phyloP scores from a whole-genome alignment of 768 basidiomycete genomes.

The Sporobolomyces pararoseus region DNA sequence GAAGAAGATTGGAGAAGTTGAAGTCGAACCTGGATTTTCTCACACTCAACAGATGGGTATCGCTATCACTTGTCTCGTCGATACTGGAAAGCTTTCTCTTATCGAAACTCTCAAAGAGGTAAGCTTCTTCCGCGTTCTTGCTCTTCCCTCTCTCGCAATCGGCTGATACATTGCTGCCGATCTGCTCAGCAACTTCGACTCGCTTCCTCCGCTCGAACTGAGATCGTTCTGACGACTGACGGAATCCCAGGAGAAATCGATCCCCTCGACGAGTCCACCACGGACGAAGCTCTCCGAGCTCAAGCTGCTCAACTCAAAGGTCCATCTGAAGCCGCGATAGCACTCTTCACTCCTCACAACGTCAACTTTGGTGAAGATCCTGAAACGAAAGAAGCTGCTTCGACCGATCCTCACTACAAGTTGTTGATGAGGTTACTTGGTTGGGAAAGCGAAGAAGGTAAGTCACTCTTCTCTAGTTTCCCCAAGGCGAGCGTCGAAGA shows the following conservation, averaged over 20 bases:
- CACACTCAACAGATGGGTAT: conserved; percentile 89
- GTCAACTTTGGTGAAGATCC: conserved; percentile 55
- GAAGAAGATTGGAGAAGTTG: conserved; percentile 58
- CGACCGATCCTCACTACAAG: conserved; percentile 73
- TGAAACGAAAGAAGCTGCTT: conserved; percentile 70
- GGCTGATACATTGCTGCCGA: no score
- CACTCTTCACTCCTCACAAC: conserved; percentile 28
- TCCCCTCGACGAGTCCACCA: conserved; percentile 37
- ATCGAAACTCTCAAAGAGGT: conserved; percentile 81
- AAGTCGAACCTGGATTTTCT: conserved; percentile 79
- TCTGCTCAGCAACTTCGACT: conserved; percentile 42
- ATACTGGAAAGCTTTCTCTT: conserved; percentile 61
- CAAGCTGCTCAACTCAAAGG: conserved; percentile 45
- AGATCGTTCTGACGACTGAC: conserved; percentile 50
- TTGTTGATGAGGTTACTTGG: conserved; percentile 75
- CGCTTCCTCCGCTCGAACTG: conserved; percentile 48
- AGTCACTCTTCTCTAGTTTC: conserved; percentile 37
- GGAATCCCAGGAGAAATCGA: conserved; percentile 34
- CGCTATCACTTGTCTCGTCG: conserved; percentile 67
- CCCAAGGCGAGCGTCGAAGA: conserved; percentile 48
- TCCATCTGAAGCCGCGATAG: conserved; percentile 66
- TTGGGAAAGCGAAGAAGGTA: conserved; percentile 69
- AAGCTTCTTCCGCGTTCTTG: conserved; percentile 48
- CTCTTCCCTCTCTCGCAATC: no score
- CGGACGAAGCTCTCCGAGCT: conserved; percentile 43